These are phyloP conservation scores for Cladosporium sp. DNA, from an alignment of 2,329 filamentous ascomycete species.

Conservation along the genomic window DNA sequence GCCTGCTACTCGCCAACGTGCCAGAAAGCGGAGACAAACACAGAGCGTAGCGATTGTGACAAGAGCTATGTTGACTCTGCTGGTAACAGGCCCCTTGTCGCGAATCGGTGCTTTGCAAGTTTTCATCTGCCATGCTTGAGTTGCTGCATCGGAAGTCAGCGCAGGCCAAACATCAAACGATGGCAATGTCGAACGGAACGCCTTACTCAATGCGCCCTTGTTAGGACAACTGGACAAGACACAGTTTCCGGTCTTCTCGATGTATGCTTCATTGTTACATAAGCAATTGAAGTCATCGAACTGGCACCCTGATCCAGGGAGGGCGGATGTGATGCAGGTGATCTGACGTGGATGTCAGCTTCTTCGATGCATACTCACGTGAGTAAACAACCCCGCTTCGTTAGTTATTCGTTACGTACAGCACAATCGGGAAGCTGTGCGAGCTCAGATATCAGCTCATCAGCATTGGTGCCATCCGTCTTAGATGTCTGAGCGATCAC, in stretches of 20 bases:
- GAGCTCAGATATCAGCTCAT: background rate
- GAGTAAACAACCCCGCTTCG: background rate
- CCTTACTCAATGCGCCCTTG: background rate
- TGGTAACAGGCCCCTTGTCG: background rate
- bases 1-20: background rate
- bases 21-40: background rate
- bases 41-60: background rate
- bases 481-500: background rate
- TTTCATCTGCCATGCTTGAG: constrained; percentile 6
- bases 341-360: background rate
- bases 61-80: constrained; percentile 1
- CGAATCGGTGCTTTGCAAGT: background rate
- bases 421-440: background rate
- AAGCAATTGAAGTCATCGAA: background rate
- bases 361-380: background rate
- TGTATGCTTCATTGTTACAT: background rate
- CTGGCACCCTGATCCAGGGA: background rate
- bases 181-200: background rate
- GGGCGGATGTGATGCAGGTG: background rate
- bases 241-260: background rate
- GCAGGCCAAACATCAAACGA: too few relatives aligned
- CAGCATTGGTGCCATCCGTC: background rate
- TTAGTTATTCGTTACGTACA: background rate
- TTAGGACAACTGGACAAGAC: background rate
- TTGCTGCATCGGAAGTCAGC: background rate